phyloP scores from a whole-genome alignment of 1,139 yeast genomes.

The Pichia sorboxylosa region DNA sequence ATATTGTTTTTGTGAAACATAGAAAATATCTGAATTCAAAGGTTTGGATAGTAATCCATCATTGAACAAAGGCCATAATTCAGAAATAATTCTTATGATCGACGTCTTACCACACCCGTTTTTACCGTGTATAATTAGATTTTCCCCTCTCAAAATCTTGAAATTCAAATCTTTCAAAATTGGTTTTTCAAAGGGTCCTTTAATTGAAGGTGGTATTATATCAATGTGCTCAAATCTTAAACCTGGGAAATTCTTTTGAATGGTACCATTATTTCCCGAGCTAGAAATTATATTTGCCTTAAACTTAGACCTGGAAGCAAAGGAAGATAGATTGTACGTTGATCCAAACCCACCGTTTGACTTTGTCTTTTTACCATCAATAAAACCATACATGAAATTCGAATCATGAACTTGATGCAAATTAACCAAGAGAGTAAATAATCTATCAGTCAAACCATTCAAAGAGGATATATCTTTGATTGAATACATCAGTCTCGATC shows the following conservation, averaged over 20 bases:
- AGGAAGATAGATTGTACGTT: constrained; percentile 25
- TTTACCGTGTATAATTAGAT: constrained; percentile 69
- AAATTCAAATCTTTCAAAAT: constrained; percentile 54
- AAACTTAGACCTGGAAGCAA: constrained; percentile 19
- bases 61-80: constrained; percentile 78
- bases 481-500: constrained; percentile 91
- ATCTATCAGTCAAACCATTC: constrained; percentile 84
- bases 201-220: constrained; percentile 59
- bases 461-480: constrained; percentile 86
- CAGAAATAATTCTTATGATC: constrained; percentile 73
- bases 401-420: constrained; percentile 76
- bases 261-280: constrained; percentile 45
- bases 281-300: constrained; percentile 33
- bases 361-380: constrained; percentile 8
- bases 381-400: constrained; percentile 49
- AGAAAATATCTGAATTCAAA: constrained; percentile 55
- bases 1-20: constrained; percentile 75
- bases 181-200: constrained; percentile 43
- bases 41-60: constrained; percentile 77
- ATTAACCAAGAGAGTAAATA: constrained; percentile 61
- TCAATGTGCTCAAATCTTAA: constrained; percentile 76
- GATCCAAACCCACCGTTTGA: constrained; percentile 25
- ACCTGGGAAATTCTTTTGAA: constrained; percentile 70
- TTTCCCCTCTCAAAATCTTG: constrained; percentile 55
- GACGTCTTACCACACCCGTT: constrained; percentile 90